phyloP scores from a whole-genome alignment of 495 filamentous ascomycete species.

The Hyaloscypha hepaticicola region DNA sequence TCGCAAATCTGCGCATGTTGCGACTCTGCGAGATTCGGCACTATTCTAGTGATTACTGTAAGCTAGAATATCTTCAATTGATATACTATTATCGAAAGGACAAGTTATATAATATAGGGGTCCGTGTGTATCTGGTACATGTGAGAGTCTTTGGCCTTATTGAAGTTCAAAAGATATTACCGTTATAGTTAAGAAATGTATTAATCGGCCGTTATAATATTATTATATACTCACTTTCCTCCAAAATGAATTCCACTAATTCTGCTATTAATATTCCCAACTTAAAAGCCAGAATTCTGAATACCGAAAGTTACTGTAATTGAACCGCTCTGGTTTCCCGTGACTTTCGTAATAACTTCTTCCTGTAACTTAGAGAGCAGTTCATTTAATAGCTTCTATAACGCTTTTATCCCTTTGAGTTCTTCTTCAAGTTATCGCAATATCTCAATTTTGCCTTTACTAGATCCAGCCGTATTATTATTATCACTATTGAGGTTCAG shows the following conservation, averaged over 20 bases:
- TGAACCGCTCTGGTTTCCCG: conserved; percentile 18
- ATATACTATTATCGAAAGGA: background rate
- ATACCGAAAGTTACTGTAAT: conserved; percentile 22
- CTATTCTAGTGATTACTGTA: conserved; percentile 17
- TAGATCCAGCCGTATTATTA: conserved; percentile 20
- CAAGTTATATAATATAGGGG: background rate
- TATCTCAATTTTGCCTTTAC: conserved; percentile 32
- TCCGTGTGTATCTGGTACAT: background rate
- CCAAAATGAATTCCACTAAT: conserved; percentile 27
- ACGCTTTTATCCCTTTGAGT: conserved; percentile 31
- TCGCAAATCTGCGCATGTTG: conserved; percentile 25
- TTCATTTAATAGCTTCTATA: conserved; percentile 35
- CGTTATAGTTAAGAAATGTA: conserved; percentile 8
- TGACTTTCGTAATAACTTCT: conserved; percentile 32
- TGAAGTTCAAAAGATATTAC: conserved; percentile 10
- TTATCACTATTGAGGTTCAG: conserved; percentile 32
- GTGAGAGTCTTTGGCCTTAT: background rate
- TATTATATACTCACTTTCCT: conserved; percentile 24
- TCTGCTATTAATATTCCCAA: conserved; percentile 21
- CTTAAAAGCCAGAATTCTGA: conserved; percentile 25
- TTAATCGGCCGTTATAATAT: conserved; percentile 4
- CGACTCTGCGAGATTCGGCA: conserved; percentile 24
- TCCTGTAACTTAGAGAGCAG: conserved; percentile 35
- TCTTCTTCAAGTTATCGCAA: conserved; percentile 37
- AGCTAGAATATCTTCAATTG: too few relatives aligned